These are phyloP conservation scores for Exsudoporus frostii DNA, from an alignment of 768 basidiomycete genomes.

Conservation along the genomic window DNA sequence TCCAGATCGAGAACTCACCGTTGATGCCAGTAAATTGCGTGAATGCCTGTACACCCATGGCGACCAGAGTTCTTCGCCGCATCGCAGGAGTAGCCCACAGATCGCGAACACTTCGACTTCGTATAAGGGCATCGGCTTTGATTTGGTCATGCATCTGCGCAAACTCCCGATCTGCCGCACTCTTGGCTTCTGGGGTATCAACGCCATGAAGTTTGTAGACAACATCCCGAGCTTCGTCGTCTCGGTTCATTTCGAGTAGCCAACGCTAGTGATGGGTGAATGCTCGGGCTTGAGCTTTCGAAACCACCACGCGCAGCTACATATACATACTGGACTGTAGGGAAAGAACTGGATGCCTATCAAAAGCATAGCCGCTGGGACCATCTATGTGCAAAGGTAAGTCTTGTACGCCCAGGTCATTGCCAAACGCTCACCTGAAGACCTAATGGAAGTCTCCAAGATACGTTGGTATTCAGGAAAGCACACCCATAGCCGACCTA, in stretches of 20 bases:
- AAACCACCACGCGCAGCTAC: neutral
- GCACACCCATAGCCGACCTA: constrained; percentile 15
- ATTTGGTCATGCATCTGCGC: constrained; percentile 48
- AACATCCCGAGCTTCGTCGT: constrained; percentile 53
- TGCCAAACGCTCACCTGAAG: constrained; percentile 8
- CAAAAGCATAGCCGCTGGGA: constrained; percentile 37
- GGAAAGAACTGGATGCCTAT: constrained; percentile 55
- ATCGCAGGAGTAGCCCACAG: constrained; percentile 55
- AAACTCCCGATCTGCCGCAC: constrained; percentile 45
- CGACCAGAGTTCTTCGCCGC: constrained; percentile 52
- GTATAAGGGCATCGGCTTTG: constrained; percentile 43
- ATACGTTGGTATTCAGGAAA: constrained; percentile 6
- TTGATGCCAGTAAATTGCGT: constrained; percentile 66
- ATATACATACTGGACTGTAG: constrained; percentile 47
- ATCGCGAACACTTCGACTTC: constrained; percentile 42
- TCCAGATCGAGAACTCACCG: constrained; percentile 31
- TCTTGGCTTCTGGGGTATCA: constrained; percentile 27
- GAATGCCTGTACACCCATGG: constrained; percentile 57
- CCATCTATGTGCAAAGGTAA: constrained; percentile 5
- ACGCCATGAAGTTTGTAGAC: constrained; percentile 47
- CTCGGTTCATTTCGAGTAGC: constrained; percentile 56
- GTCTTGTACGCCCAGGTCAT: neutral
- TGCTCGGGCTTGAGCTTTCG: neutral
- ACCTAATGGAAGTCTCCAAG: constrained; percentile 17
- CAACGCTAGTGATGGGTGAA: constrained; percentile 41